Base-by-base conservation (phyloP, 345 rosid genomes). In the Isatis tinctoria region DNA sequence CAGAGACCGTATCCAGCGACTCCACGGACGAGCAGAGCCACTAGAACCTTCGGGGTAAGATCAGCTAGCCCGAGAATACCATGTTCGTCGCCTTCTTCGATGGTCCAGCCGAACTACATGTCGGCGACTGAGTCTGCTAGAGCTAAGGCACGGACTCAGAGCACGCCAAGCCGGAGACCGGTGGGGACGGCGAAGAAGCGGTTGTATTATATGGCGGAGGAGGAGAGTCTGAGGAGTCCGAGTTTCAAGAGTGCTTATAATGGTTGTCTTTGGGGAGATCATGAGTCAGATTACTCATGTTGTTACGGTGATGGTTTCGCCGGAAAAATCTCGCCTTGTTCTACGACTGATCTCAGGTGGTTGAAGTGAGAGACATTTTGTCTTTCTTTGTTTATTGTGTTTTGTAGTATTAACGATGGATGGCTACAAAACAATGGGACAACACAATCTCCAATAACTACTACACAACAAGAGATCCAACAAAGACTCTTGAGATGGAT, bases 51-150 rank as follows among this genome's bases (percentile, higher is more conserved):
- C 59, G 83, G 73, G 12, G 84, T 85, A 20, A 86, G 87, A 17
- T 86, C 95, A 11, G 91, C 89, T 2, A 90, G 98, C 73, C 93
- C 96, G 2, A 79, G 89, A 48, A 76, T 83, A 10, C 85, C 74
- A 33, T 80, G 80, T 61, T 84, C 87, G 17, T 66, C 79, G 0
- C 87, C 96, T 32, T 79, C 81, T 40, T 77, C 83, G 4, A 62
- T 78, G 72, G 62, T 76, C 0, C 86, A 83, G 58, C 99, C 99
- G 0, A 90, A 94, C 59, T 92, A 90, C 85, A 92, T 95, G 97
- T 84, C 96, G 5, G 84, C 91, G 2, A 95, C 99, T 3, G 88
- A 85, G 79, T 92, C 97, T 0, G 97, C 97, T 0, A 90, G 83
- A 75, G 99, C 99, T 27, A 83, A 85, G 76, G 81, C 82, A 24